phyloP scores from a whole-genome alignment of 495 filamentous ascomycete genomes.

The Tricharina praecox region DNA sequence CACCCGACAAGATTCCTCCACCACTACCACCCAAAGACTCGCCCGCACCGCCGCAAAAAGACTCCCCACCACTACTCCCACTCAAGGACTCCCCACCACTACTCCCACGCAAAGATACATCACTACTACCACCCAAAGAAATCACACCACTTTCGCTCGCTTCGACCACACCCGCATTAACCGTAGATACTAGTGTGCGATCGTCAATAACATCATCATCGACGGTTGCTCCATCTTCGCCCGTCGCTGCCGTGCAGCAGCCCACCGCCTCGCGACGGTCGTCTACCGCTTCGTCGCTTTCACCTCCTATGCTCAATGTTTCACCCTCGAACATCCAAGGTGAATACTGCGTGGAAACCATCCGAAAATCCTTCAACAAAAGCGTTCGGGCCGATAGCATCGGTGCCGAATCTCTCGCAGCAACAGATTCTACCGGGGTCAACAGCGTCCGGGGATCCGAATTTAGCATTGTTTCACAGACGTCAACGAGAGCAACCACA shows the following conservation, averaged over 20 bases:
- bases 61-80: slow-evolving; percentile 19
- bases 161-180: neutral
- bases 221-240: neutral
- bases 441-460: slow-evolving; percentile 65
- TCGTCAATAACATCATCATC: neutral
- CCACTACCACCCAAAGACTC: slow-evolving; percentile 22
- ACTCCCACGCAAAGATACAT: slow-evolving; percentile 21
- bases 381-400: slow-evolving; percentile 31
- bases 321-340: slow-evolving; percentile 20
- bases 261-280: slow-evolving; percentile 10
- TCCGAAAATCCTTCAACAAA: slow-evolving; percentile 14
- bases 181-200: neutral
- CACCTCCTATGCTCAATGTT: slow-evolving; percentile 26
- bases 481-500: slow-evolving; percentile 78
- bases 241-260: neutral
- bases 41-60: neutral
- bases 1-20: slow-evolving; percentile 24
- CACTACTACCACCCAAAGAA: neutral
- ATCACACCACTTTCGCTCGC: neutral
- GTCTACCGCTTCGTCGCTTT: slow-evolving; percentile 16
- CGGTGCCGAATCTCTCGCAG: slow-evolving; percentile 36
- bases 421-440: slow-evolving; percentile 55
- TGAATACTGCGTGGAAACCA: slow-evolving; percentile 14
- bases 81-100: slow-evolving; percentile 23
- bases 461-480: slow-evolving; percentile 59